A percentile compares a stretch with the other conserved stretches of the same genome.
These are phyloP conservation scores for Cryptococcus jaspeensis DNA, from an alignment of 1,284 basidiomycete species.

Conservation along the genomic window DNA sequence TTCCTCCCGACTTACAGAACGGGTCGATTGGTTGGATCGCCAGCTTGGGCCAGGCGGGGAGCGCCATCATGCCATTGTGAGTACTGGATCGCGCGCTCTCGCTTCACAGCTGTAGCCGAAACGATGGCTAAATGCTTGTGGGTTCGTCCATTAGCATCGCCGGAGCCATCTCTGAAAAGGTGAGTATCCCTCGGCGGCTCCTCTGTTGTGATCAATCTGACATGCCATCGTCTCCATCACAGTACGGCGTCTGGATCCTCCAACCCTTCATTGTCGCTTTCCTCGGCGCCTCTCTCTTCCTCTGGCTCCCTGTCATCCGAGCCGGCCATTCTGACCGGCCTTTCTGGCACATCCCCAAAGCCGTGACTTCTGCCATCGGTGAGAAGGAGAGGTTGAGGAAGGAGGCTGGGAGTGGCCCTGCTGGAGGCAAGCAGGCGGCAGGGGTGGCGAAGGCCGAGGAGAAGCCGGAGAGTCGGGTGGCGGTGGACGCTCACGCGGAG, in stretches of 20 bases:
- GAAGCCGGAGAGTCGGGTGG: no score
- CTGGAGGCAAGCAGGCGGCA: no score
- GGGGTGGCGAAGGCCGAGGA: no score
- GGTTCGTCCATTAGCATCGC: slow-evolving; percentile 26
- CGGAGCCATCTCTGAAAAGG: slow-evolving; percentile 35
- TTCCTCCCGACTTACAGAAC: slow-evolving; percentile 64
- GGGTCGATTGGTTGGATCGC: slow-evolving; percentile 63
- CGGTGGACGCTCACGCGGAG: no score
- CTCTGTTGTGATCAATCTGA: slow-evolving; percentile 3
- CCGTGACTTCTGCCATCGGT: no score
- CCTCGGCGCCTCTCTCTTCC: slow-evolving; percentile 23
- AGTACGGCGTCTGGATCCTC: slow-evolving; percentile 44
- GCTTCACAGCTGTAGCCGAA: no score
- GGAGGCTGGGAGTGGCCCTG: no score
- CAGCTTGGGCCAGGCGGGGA: slow-evolving; percentile 65
- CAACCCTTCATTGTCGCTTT: slow-evolving; percentile 43
- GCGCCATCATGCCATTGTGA: slow-evolving; percentile 63
- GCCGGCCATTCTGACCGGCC: not conserved
- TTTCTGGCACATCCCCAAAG: no score
- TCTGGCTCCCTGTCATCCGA: slow-evolving; percentile 34
- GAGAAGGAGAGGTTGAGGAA: no score
- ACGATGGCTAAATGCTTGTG: no score
- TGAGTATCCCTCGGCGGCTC: no score
- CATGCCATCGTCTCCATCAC: not conserved
- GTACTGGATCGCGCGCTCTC: slow-evolving; percentile 7